Conservation (phyloP, 306 rosid genomes). For the Myrica gale region DNA sequence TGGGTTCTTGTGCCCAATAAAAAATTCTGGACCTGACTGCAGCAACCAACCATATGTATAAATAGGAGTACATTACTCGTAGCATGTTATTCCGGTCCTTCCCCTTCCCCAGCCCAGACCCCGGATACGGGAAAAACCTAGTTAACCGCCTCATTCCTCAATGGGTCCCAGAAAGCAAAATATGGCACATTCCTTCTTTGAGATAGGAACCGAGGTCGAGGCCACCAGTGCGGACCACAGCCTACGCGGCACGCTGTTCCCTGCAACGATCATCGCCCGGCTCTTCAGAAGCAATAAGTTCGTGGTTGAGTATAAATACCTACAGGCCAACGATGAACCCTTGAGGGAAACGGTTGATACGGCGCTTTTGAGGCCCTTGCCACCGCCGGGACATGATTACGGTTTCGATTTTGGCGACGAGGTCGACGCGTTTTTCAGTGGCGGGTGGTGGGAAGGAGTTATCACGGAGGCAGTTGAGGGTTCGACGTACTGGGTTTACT, state of each 20-base stretch:
- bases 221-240: constrained; percentile 14
- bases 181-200: constrained; percentile 1
- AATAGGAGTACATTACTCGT: too few species aligned
- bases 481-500: constrained; percentile 20
- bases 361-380: constrained; percentile 31
- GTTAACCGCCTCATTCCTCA: too few species aligned
- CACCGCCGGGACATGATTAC: background rate
- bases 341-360: constrained; percentile 18
- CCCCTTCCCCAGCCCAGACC: too few species aligned
- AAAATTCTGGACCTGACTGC: too few species aligned
- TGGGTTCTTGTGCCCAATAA: too few species aligned
- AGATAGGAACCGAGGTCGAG: constrained; percentile 32
- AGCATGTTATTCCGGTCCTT: background rate
- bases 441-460: constrained; percentile 45
- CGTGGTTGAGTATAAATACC: constrained; percentile 21
- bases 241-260: constrained; percentile 34
- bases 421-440: constrained; percentile 32
- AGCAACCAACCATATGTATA: too few species aligned
- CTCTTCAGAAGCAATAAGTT: background rate
- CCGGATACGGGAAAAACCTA: too few species aligned
- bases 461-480: constrained; percentile 7
- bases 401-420: constrained; percentile 25
- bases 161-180: background rate
- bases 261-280: constrained; percentile 25
- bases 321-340: background rate